phyloP scores from a whole-genome alignment of 306 rosid species.

The Arachis hypogaea region DNA sequence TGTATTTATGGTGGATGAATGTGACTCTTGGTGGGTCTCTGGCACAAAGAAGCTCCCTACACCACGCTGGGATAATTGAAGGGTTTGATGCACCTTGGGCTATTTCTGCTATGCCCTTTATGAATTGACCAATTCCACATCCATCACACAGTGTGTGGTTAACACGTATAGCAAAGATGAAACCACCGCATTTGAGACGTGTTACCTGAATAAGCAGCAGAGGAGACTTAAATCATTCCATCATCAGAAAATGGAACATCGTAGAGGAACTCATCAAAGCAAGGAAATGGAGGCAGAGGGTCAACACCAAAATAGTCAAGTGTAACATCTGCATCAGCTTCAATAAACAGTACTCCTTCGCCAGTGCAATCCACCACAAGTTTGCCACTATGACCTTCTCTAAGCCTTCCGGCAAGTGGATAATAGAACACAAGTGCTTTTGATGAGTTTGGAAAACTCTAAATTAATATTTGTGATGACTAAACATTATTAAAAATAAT shows the following conservation, averaged over 20 bases:
- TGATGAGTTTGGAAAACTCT: too few species aligned
- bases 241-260: slow-evolving; percentile 49
- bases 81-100: slow-evolving; percentile 2
- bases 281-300: slow-evolving; percentile 51
- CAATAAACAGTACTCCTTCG: too few species aligned
- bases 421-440: too few species aligned
- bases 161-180: not conserved
- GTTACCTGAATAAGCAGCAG: not conserved
- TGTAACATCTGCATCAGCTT: not conserved
- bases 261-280: slow-evolving; percentile 46
- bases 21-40: slow-evolving; percentile 37
- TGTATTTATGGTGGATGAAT: slow-evolving; percentile 6
- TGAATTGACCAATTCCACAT: not conserved
- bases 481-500: too few species aligned
- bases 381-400: too few species aligned
- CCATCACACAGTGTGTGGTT: not conserved
- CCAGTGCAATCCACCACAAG: too few species aligned
- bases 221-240: slow-evolving; percentile 34
- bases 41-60: slow-evolving; percentile 9
- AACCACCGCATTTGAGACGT: not conserved
- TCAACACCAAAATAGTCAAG: slow-evolving; percentile 39
- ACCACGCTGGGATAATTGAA: slow-evolving; percentile 22
- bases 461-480: too few species aligned
- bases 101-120: not conserved
- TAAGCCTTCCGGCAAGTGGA: too few species aligned